phyloP scores from a whole-genome alignment of 257 asterid species.

The Solanum clarkiae region DNA sequence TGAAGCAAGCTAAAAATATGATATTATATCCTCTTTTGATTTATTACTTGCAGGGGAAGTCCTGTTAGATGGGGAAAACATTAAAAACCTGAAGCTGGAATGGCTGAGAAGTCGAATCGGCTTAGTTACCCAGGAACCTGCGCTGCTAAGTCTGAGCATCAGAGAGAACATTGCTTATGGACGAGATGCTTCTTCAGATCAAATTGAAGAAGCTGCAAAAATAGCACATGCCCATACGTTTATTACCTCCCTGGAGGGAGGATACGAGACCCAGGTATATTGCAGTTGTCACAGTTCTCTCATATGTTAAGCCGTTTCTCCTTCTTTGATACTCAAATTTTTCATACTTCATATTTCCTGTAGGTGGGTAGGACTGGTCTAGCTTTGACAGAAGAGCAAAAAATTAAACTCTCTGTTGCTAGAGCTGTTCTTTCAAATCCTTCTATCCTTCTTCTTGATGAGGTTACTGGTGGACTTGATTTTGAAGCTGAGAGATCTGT shows the following conservation, averaged over 20 bases:
- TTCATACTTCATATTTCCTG: slow-evolving; percentile 10
- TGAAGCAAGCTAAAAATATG: not conserved
- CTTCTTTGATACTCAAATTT: not conserved
- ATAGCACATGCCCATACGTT: slow-evolving; percentile 98
- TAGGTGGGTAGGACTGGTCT: slow-evolving; percentile 89
- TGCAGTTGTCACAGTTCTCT: slow-evolving; percentile 2
- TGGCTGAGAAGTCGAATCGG: slow-evolving; percentile 98
- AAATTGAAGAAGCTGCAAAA: slow-evolving; percentile 98
- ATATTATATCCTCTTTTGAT: not conserved
- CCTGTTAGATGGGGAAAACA: slow-evolving; percentile 97
- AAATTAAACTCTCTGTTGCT: slow-evolving; percentile 93
- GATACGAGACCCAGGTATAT: slow-evolving; percentile 92
- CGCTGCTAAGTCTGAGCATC: slow-evolving; percentile 90
- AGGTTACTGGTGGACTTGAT: slow-evolving; percentile 98
- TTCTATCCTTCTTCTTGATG: slow-evolving; percentile 89
- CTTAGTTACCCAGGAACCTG: slow-evolving; percentile 98
- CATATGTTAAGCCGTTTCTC: not conserved
- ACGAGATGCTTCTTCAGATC: slow-evolving; percentile 76
- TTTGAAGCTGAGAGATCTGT: slow-evolving; percentile 97
- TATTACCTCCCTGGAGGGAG: slow-evolving; percentile 86
- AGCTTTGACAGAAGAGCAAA: slow-evolving; percentile 90
- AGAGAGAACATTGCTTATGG: slow-evolving; percentile 97
- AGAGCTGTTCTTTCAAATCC: slow-evolving; percentile 97
- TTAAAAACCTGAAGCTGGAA: slow-evolving; percentile 87
- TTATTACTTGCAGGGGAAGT: slow-evolving; percentile 74